Percentiles rank a stretch among this genome's conserved stretches.
Evolutionary conservation across 805 yeast genomes (phyloP).

Genomic region (Saccharomyces paradoxus): DNA sequence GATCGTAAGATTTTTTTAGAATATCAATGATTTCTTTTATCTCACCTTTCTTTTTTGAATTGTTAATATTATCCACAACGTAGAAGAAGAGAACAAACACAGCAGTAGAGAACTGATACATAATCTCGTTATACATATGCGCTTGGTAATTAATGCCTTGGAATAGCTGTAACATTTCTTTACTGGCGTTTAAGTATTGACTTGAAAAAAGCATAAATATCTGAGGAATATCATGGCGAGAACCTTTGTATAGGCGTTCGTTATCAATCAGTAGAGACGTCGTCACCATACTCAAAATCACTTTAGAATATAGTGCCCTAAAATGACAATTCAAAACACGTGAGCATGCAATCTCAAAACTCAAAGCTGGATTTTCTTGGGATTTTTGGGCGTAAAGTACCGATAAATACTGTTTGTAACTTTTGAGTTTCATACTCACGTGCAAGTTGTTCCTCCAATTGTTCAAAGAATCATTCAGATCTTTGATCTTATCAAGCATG

Average conservation of each 20-base stretch:
- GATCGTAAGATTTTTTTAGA: conserved; percentile 10
- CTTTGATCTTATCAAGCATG: conserved; percentile 13
- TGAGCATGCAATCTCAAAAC: conserved; percentile 16
- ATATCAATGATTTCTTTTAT: conserved; percentile 8
- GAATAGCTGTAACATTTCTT: conserved; percentile 16
- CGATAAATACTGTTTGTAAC: conserved; percentile 17
- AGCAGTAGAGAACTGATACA: conserved; percentile 20
- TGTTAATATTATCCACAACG: conserved; percentile 14
- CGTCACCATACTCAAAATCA: conserved; percentile 15
- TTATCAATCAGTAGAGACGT: conserved; percentile 20
- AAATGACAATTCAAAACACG: conserved; percentile 20
- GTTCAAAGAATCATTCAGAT: conserved; percentile 11
- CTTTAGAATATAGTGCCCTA: conserved; percentile 13
- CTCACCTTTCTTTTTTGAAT: conserved; percentile 6
- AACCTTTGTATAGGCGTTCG: conserved; percentile 7
- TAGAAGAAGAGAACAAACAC: conserved; percentile 16
- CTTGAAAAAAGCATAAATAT: conserved; percentile 8
- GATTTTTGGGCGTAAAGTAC: conserved; percentile 13
- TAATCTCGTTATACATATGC: conserved; percentile 17
- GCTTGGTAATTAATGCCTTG: conserved; percentile 15
- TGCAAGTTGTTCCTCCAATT: conserved; percentile 21
- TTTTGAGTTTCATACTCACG: conserved; percentile 15
- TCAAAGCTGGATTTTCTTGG: conserved; percentile 13
- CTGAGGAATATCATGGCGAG: conserved; percentile 12
- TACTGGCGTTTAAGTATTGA: conserved; percentile 8